Evolutionary conservation across 2,329 filamentous ascomycete species (phyloP).

Genomic region (Phialemonium atrogriseum): DNA sequence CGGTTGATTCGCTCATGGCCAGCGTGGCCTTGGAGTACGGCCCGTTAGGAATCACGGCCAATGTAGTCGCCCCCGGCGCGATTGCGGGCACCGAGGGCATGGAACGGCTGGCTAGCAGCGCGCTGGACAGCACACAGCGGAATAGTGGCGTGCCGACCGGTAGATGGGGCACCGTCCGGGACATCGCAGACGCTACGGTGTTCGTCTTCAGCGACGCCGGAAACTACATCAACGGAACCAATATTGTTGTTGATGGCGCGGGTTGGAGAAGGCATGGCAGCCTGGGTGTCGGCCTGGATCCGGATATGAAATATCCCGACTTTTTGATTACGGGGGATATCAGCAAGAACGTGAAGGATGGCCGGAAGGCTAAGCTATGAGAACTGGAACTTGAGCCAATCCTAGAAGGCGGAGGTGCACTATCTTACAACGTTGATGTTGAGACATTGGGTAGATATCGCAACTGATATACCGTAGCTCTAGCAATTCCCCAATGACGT

Average conservation of each 20-base stretch:
- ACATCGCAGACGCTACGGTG: slow-evolving; percentile 88
- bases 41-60: slow-evolving; percentile 76
- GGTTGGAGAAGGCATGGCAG: slow-evolving; percentile 45
- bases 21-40: slow-evolving; percentile 84
- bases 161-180: slow-evolving; percentile 69
- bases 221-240: slow-evolving; percentile 78
- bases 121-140: slow-evolving; percentile 22
- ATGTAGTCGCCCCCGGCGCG: slow-evolving; percentile 81
- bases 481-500: neutral
- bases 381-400: slow-evolving; percentile 6
- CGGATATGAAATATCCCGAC: slow-evolving; percentile 43
- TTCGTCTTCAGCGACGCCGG: slow-evolving; percentile 82
- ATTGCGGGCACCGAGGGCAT: slow-evolving; percentile 81
- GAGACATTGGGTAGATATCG: no score
- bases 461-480: no score
- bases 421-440: no score
- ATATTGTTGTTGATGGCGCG: slow-evolving; percentile 64
- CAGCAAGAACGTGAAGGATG: slow-evolving; percentile 30
- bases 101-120: slow-evolving; percentile 46
- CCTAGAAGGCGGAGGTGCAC: slow-evolving; percentile 1
- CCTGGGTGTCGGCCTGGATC: slow-evolving; percentile 36
- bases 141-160: slow-evolving; percentile 58
- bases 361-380: slow-evolving; percentile 23
- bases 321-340: slow-evolving; percentile 33
- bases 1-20: slow-evolving; percentile 75